A percentile compares a stretch with the other conserved stretches of the same genome.
Evolutionary conservation across 352 stramenopile species (phyloP).

Genomic region (Phytophthora sojae): DNA sequence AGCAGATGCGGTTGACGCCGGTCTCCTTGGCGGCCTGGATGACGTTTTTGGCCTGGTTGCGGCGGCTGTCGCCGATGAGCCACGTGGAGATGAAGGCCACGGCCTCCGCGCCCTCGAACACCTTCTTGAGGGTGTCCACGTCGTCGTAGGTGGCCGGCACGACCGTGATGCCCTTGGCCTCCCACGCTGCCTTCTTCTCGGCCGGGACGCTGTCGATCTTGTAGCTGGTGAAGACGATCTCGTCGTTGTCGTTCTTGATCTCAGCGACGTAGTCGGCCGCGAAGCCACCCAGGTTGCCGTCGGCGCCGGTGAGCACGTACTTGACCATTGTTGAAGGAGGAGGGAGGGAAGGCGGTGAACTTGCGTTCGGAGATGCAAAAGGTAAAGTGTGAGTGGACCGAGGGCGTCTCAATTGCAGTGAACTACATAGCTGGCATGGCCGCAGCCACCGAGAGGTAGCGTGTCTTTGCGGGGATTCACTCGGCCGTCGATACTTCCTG

Average conservation of each 20-base stretch:
- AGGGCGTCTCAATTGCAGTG: neutral
- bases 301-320: conserved; percentile 25
- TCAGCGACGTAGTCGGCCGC: conserved; percentile 18
- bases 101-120: conserved; percentile 28
- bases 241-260: conserved; percentile 13
- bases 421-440: neutral
- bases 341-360: conserved; percentile 3
- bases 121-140: conserved; percentile 28
- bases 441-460: conserved; percentile 7
- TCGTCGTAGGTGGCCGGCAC: conserved; percentile 33
- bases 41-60: conserved; percentile 33
- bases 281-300: conserved; percentile 26
- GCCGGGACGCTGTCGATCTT: conserved; percentile 19
- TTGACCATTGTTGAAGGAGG: conserved; percentile 14
- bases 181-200: conserved; percentile 22
- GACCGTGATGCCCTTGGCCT: conserved; percentile 26
- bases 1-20: conserved; percentile 33
- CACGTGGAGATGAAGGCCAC: conserved; percentile 35
- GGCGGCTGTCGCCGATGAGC: conserved; percentile 35
- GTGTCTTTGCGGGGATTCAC: conserved; percentile 30
- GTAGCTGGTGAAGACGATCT: conserved; percentile 26
- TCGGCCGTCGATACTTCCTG: conserved; percentile 8
- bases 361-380: conserved; percentile 20
- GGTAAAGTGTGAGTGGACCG: conserved; percentile 20
- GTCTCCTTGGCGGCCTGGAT: conserved; percentile 24